Conservation (phyloP, 768 basidiomycete genomes). For the Glaciozyma martinii region DNA sequence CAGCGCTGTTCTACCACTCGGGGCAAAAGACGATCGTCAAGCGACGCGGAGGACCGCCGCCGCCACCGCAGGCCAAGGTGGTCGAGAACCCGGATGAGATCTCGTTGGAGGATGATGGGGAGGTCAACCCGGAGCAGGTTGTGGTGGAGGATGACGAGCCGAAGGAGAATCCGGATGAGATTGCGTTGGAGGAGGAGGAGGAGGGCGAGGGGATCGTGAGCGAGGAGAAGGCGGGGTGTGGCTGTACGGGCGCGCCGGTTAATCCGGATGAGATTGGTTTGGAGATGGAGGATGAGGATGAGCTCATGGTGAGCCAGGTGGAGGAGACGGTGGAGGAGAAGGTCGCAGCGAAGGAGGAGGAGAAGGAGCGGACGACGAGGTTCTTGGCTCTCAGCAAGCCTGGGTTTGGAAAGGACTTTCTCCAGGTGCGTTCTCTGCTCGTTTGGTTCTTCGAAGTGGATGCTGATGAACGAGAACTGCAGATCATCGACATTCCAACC, state of each 20-base stretch:
- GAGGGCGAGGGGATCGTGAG: conserved; percentile 1
- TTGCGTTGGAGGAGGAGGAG: conserved; percentile 31
- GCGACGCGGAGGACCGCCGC: conserved; percentile 1
- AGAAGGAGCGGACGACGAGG: conserved; percentile 47
- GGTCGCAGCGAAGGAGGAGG: not conserved
- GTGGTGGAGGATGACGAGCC: conserved; percentile 4
- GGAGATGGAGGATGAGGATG: conserved; percentile 38
- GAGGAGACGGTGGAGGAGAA: conserved; percentile 31
- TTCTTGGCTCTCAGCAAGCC: conserved; percentile 93
- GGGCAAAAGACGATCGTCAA: conserved; percentile 21
- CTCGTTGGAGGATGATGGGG: conserved; percentile 33
- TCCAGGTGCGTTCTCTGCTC: conserved; percentile 53
- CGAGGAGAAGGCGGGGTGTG: conserved; percentile 23
- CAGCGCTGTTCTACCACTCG: conserved; percentile 47
- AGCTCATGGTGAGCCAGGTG: conserved; percentile 30
- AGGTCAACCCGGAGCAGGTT: conserved; percentile 27
- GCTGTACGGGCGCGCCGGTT: not conserved
- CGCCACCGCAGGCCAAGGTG: conserved; percentile 3
- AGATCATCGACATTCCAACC: conserved; percentile 63
- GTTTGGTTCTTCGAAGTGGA: no score
- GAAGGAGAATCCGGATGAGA: conserved; percentile 21
- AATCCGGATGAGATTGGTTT: conserved; percentile 50
- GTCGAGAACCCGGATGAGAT: conserved; percentile 42
- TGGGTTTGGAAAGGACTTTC: conserved; percentile 58
- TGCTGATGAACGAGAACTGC: not conserved